These are phyloP conservation scores for Cocos nucifera DNA, from an alignment of 176 grass and related monocot species.

Conservation along the genomic window DNA sequence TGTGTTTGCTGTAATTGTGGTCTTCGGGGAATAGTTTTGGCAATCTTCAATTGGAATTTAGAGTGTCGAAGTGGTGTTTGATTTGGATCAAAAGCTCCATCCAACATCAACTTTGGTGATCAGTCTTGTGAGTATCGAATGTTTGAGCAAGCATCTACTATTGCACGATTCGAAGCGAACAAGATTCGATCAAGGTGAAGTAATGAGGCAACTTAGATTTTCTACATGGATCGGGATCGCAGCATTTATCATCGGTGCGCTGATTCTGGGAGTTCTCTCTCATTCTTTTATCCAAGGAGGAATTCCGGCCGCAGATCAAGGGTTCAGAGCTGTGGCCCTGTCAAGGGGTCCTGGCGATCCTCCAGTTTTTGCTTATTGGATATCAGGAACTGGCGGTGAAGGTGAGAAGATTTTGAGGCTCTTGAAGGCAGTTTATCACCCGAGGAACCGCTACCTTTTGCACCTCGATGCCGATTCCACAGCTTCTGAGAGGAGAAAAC, in stretches of 20 bases:
- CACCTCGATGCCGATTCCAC: slow-evolving; percentile 40
- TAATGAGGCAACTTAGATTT: not conserved
- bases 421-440: slow-evolving; percentile 45
- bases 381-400: slow-evolving; percentile 52
- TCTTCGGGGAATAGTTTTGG: no score
- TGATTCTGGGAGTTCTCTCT: slow-evolving; percentile 4
- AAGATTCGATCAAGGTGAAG: no score
- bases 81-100: no score
- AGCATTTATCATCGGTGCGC: not conserved
- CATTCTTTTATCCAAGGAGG: slow-evolving; percentile 1
- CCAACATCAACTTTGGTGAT: no score
- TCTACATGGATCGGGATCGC: not conserved
- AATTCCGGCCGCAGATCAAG: not conserved
- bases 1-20: no score
- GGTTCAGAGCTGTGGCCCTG: no score
- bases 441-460: slow-evolving; percentile 49
- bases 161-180: no score
- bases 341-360: not conserved
- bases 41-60: no score
- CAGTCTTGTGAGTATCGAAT: no score
- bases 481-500: slow-evolving; percentile 8
- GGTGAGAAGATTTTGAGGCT: slow-evolving; percentile 22
- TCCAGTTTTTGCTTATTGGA: slow-evolving; percentile 49
- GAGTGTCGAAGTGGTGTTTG: no score
- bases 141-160: no score